Conservation (phyloP, 164 flowering plant species). For the Stephania cephalantha region DNA sequence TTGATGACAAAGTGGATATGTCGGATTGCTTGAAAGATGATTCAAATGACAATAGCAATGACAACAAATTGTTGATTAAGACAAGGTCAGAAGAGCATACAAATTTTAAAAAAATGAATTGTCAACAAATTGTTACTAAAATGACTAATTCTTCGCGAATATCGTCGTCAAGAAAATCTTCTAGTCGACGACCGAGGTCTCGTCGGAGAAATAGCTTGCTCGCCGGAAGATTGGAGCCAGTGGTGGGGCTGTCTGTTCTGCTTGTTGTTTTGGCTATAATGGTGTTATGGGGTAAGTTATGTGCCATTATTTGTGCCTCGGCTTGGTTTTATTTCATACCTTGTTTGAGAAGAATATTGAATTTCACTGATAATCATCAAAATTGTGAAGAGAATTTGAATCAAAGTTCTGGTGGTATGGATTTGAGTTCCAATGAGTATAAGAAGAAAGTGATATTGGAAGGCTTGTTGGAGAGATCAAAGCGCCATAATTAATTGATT, state of each 20-base stretch:
- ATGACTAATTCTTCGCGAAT: background rate
- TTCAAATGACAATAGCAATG: no score
- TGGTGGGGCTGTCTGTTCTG: no score
- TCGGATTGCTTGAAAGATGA: no score
- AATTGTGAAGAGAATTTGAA: background rate
- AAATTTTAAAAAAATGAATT: no score
- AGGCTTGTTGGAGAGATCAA: background rate
- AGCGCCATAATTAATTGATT: background rate
- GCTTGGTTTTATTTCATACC: background rate
- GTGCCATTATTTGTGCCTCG: background rate
- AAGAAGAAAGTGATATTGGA: background rate
- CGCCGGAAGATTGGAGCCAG: no score
- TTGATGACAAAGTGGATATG: no score
- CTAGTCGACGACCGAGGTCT: no score
- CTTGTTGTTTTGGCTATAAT: no score
- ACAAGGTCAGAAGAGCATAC: no score
- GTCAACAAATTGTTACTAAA: background rate
- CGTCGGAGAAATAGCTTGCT: no score
- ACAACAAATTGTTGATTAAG: no score
- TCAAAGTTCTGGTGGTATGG: background rate
- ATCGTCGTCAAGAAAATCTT: background rate
- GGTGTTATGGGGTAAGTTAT: no score
- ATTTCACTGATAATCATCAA: background rate
- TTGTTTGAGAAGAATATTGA: background rate
- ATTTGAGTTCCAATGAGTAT: background rate